Base-by-base conservation (phyloP, 2,329 filamentous ascomycete species). In the Cladosporium velox region DNA sequence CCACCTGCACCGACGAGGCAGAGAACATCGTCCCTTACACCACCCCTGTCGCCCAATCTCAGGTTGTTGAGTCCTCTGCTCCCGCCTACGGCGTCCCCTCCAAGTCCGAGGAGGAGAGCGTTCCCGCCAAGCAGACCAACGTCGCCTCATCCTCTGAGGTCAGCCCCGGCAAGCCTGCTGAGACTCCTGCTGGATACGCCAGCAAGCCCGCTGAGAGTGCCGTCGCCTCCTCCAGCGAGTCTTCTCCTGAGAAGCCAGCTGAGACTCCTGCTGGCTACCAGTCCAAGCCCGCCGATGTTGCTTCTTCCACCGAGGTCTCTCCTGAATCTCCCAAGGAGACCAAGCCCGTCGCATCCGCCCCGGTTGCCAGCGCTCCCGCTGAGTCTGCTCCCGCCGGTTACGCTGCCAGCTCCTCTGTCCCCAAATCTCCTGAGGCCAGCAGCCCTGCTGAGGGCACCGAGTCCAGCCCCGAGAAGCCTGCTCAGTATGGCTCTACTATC, bases 401-500 rank as follows among this genome's bases (percentile, higher is more conserved):
- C 59, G 38, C 21, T 21, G 34, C 55, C 24, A 60, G 52, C 34
- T 51, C 60, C 11, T 10, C 61, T 28, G 38, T 35, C 3, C 32
- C 47, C 24, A 49, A 64, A 26, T 38, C 61, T 51, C 66, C 66
- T n/a, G 66, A 67, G 59, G 57, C 44, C n/a, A 61, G 54, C n/a
- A 21, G 21, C 3, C 32, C 55, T 18, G 34, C 55, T 28, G 55
- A 34, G 10, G 55, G 7, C 32, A 49, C 51, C 21, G 59, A 34
- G 60, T 61, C 59, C 32, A 41, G 47, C 28, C 64, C 59, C 55
- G 30, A 54, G 59, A 41, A 15, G 44, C 51, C 61, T 35, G 61
- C 61, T 35, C 21, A 35, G 2, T 74, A 69, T 52, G 80, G 80
- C 62, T 80, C 78, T 4, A 80, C 75, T 70, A 73, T 81, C 5